Percentiles rank a stretch among this genome's conserved stretches.
phyloP scores from a whole-genome alignment of 495 filamentous ascomycete species.

The Talaromyces proteolyticus region DNA sequence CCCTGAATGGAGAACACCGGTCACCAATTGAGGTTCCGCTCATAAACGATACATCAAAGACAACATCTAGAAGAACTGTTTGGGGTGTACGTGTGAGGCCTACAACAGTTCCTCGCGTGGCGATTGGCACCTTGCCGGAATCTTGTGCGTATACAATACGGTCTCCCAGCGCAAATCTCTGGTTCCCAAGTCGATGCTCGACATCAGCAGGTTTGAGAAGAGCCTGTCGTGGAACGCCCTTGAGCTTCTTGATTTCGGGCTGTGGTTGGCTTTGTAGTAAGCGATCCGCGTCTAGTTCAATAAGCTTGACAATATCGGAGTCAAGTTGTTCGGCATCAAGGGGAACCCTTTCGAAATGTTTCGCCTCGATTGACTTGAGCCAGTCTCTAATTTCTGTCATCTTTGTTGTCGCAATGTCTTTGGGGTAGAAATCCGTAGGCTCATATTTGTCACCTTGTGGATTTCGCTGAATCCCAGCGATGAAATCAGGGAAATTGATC shows the following conservation, averaged over 20 bases:
- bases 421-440: conserved; percentile 82
- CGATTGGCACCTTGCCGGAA: conserved; percentile 92
- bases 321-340: conserved; percentile 95
- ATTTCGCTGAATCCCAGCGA: conserved; percentile 74
- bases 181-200: conserved; percentile 81
- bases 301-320: conserved; percentile 75
- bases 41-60: conserved; percentile 95
- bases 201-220: conserved; percentile 88
- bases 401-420: conserved; percentile 55
- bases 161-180: conserved; percentile 81
- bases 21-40: conserved; percentile 84
- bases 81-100: conserved; percentile 83
- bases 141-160: conserved; percentile 89
- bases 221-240: conserved; percentile 75
- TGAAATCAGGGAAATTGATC: conserved; percentile 90
- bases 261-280: conserved; percentile 45
- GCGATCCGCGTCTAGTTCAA: conserved; percentile 70
- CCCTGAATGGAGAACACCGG: conserved; percentile 91
- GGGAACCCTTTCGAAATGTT: conserved; percentile 86
- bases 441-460: conserved; percentile 67
- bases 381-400: conserved; percentile 81
- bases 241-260: conserved; percentile 52
- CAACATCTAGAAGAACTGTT: conserved; percentile 76
- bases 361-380: conserved; percentile 85
- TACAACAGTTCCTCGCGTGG: conserved; percentile 83